Conservation (phyloP, 2,329 filamentous ascomycete genomes). For the Fusarium siculi region DNA sequence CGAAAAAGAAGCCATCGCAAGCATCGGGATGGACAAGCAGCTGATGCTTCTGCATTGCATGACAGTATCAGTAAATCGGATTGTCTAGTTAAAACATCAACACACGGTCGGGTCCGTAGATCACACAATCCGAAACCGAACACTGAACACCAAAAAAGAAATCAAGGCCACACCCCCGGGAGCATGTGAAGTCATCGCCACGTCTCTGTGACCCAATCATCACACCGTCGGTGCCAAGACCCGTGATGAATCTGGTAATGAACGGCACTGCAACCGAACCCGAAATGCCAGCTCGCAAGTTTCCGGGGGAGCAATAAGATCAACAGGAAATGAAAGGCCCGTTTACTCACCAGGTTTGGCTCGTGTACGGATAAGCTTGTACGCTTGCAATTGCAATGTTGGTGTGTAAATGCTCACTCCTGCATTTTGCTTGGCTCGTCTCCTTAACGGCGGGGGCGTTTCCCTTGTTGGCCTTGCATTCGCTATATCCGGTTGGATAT, state of each 20-base stretch:
- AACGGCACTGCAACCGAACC: slow-evolving; percentile 23
- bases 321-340: background rate
- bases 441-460: slow-evolving; percentile 9
- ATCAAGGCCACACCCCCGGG: slow-evolving; percentile 17
- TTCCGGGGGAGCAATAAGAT: background rate
- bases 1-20: background rate
- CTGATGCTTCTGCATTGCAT: background rate
- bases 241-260: slow-evolving; percentile 38
- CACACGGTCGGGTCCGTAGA: slow-evolving; percentile 21
- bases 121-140: slow-evolving; percentile 21
- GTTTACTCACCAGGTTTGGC: slow-evolving; percentile 3
- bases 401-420: slow-evolving; percentile 20
- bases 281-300: slow-evolving; percentile 16
- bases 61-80: slow-evolving; percentile 4
- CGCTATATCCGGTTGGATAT: slow-evolving; percentile 15
- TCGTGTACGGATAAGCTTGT: slow-evolving; percentile 4
- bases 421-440: slow-evolving; percentile 20
- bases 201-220: slow-evolving; percentile 39
- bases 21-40: background rate
- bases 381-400: background rate
- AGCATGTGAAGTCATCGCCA: slow-evolving; percentile 44
- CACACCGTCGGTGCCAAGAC: slow-evolving; percentile 12
- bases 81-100: slow-evolving; percentile 1
- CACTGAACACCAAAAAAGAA: background rate
- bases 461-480: slow-evolving; percentile 9